Percentiles rank a stretch among this genome's conserved stretches.
phyloP scores from a whole-genome alignment of 140 eudicot genomes.

The Cichorium intybus region DNA sequence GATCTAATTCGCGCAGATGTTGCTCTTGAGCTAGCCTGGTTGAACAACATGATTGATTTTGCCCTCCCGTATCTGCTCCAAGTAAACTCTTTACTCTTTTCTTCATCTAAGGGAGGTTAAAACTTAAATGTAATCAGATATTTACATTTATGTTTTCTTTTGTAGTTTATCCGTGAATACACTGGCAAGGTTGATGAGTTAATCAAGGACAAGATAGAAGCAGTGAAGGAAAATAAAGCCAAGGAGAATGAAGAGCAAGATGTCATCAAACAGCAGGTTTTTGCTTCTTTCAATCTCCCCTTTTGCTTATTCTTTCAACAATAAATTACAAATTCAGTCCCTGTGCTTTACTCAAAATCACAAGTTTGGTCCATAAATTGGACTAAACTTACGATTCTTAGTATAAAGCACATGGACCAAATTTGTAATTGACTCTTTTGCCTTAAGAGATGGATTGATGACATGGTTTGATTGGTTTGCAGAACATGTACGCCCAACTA shows the following conservation, averaged over 20 bases:
- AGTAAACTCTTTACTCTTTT: conserved; percentile 30
- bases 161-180: conserved; percentile 90
- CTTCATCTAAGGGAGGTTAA: neutral
- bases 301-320: conserved; percentile 1
- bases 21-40: conserved; percentile 95
- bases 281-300: neutral
- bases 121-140: neutral
- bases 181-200: conserved; percentile 96
- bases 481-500: conserved; percentile 97
- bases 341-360: too few relatives aligned
- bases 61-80: conserved; percentile 98
- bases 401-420: too few relatives aligned
- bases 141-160: neutral
- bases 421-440: too few relatives aligned
- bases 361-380: too few relatives aligned
- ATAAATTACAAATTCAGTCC: too few relatives aligned
- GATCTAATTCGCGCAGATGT: conserved; percentile 91
- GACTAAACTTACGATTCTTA: too few relatives aligned
- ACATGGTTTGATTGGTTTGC: conserved; percentile 31
- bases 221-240: conserved; percentile 75
- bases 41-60: conserved; percentile 95
- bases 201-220: conserved; percentile 87
- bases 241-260: conserved; percentile 96
- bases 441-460: neutral
- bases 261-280: conserved; percentile 83